These are phyloP conservation scores for Paracoccidioides lutzii DNA, from an alignment of 2,329 filamentous ascomycete species.

Conservation along the genomic window DNA sequence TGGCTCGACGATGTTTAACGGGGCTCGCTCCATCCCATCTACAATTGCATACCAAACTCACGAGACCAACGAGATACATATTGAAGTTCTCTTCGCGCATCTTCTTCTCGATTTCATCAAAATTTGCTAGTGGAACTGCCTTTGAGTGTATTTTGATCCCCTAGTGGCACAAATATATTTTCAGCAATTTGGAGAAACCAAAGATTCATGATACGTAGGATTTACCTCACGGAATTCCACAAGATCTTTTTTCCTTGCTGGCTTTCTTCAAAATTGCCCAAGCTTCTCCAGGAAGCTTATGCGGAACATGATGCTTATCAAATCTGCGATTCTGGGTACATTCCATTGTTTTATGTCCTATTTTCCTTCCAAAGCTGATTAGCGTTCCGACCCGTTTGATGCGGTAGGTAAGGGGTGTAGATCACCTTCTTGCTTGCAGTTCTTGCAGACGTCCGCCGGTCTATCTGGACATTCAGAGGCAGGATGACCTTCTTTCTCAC, in stretches of 20 bases:
- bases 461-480: slow-evolving; percentile 33
- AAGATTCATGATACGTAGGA: neutral
- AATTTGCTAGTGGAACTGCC: slow-evolving; percentile 33
- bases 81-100: slow-evolving; percentile 37
- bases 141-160: slow-evolving; percentile 39
- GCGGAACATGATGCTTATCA: slow-evolving; percentile 32
- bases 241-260: slow-evolving; percentile 36
- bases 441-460: slow-evolving; percentile 33
- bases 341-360: slow-evolving; percentile 33
- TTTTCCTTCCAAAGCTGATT: neutral
- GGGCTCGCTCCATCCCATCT: too few species aligned
- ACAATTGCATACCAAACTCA: slow-evolving; percentile 16
- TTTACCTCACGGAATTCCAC: slow-evolving; percentile 38
- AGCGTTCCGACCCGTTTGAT: neutral
- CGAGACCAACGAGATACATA: slow-evolving; percentile 41
- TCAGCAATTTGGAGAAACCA: neutral
- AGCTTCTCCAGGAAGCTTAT: slow-evolving; percentile 36
- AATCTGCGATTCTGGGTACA: slow-evolving; percentile 35
- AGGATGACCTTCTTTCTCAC: slow-evolving; percentile 35
- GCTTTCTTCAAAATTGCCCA: slow-evolving; percentile 40
- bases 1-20: too few species aligned
- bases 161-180: slow-evolving; percentile 5
- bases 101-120: slow-evolving; percentile 37
- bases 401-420: neutral
- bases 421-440: slow-evolving; percentile 35